Evolutionary conservation across 768 basidiomycete species (phyloP).

Genomic region (Termitomyces titanicus): DNA sequence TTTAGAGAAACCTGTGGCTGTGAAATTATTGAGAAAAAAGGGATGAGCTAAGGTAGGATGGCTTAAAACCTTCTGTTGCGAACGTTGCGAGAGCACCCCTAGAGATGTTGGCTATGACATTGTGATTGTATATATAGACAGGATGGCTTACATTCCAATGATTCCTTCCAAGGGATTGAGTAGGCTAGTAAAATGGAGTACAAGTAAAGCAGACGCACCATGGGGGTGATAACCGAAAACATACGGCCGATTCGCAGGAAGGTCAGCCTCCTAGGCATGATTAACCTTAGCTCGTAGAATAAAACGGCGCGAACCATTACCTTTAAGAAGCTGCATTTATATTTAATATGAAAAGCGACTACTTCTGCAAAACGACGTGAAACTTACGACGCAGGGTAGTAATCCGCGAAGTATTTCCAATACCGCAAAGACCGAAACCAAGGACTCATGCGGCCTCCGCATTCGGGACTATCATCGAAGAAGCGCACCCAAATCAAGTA

Average conservation of each 20-base stretch:
- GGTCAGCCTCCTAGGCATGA: slow-evolving; percentile 69
- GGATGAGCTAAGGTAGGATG: background rate
- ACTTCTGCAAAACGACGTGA: slow-evolving; percentile 20
- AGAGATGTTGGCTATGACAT: background rate
- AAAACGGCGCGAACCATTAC: slow-evolving; percentile 22
- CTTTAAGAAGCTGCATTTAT: slow-evolving; percentile 43
- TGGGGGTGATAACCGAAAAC: slow-evolving; percentile 99
- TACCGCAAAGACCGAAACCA: slow-evolving; percentile 71
- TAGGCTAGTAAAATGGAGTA: background rate
- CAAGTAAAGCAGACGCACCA: slow-evolving; percentile 44
- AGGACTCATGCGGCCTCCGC: slow-evolving; percentile 63
- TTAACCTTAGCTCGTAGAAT: slow-evolving; percentile 10
- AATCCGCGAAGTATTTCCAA: slow-evolving; percentile 91
- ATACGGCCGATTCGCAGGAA: slow-evolving; percentile 90
- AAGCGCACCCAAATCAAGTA: slow-evolving; percentile 79
- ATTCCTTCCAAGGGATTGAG: slow-evolving; percentile 66
- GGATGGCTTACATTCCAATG: slow-evolving; percentile 80
- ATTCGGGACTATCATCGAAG: slow-evolving; percentile 74
- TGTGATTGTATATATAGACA: background rate
- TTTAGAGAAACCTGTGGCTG: slow-evolving; percentile 86
- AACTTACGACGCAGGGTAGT: slow-evolving; percentile 86
- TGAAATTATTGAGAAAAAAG: background rate
- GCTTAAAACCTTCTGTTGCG: slow-evolving; percentile 74
- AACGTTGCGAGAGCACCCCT: slow-evolving; percentile 97
- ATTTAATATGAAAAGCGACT: slow-evolving; percentile 4